phyloP scores from a whole-genome alignment of 176 grass and related monocot genomes.

The Oryza nivara region DNA sequence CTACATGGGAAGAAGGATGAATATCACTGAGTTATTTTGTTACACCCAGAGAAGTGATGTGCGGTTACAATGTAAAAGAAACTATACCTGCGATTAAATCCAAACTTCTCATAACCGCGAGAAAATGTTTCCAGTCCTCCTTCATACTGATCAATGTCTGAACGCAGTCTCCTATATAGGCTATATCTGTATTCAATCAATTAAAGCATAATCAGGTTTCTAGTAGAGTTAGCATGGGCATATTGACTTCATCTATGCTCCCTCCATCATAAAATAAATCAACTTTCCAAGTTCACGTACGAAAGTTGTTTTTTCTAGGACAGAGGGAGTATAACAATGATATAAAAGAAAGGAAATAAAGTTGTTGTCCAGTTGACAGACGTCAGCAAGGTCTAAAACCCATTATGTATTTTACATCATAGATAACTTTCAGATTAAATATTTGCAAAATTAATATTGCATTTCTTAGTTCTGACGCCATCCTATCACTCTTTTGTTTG shows the following conservation, averaged over 20 bases:
- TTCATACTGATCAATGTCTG: slow-evolving; percentile 79
- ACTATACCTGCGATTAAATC: slow-evolving; percentile 74
- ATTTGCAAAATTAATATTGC: slow-evolving; percentile 6
- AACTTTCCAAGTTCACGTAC: no score
- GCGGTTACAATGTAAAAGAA: slow-evolving; percentile 21
- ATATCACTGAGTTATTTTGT: slow-evolving; percentile 27
- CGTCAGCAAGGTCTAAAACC: background rate
- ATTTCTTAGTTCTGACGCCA: slow-evolving; percentile 16
- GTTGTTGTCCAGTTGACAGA: slow-evolving; percentile 3
- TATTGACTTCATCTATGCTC: background rate
- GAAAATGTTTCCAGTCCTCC: slow-evolving; percentile 91
- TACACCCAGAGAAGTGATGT: slow-evolving; percentile 16
- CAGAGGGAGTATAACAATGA: background rate
- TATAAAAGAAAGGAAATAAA: slow-evolving; percentile 4
- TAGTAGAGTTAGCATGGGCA: background rate
- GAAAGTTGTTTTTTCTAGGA: no score
- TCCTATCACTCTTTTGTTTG: background rate
- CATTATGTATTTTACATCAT: background rate
- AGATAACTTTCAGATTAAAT: background rate
- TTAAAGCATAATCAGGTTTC: slow-evolving; percentile 27
- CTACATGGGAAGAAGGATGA: slow-evolving; percentile 47
- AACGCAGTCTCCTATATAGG: slow-evolving; percentile 71
- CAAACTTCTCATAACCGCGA: slow-evolving; percentile 85
- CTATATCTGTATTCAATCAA: slow-evolving; percentile 71
- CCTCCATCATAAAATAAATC: no score